These are phyloP conservation scores for Triadica sebifera DNA, from an alignment of 345 rosid genomes.

Conservation along the genomic window DNA sequence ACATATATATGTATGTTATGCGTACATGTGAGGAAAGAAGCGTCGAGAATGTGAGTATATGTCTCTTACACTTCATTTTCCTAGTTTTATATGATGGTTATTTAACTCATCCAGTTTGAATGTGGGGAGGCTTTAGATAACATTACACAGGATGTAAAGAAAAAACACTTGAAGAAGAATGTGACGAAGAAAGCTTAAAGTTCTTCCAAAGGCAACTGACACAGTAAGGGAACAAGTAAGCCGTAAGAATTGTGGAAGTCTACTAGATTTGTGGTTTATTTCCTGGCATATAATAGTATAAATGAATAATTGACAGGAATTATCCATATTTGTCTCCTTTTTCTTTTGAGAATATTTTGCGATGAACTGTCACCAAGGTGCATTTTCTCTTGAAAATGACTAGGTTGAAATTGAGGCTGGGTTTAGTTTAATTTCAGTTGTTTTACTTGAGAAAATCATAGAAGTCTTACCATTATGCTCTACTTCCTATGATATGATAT, in stretches of 20 bases:
- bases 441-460: neutral
- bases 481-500: neutral
- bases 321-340: neutral
- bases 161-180: constrained; percentile 67
- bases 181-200: constrained; percentile 79
- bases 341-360: neutral
- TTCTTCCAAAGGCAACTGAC: constrained; percentile 80
- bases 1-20: neutral
- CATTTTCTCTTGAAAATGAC: neutral
- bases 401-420: neutral
- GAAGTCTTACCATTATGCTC: neutral
- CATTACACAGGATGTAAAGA: constrained; percentile 70
- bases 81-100: constrained; percentile 5
- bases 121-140: constrained; percentile 93
- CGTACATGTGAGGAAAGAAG: neutral
- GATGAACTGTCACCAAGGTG: neutral
- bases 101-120: constrained; percentile 64
- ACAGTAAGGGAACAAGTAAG: constrained; percentile 81
- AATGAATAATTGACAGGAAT: neutral
- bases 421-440: neutral
- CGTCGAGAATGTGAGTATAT: neutral
- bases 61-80: neutral
- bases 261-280: neutral
- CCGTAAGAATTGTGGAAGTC: neutral
- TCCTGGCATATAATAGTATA: neutral